Evolutionary conservation across 2,329 filamentous ascomycete genomes (phyloP).

Genomic region (Xylogone sp.): DNA sequence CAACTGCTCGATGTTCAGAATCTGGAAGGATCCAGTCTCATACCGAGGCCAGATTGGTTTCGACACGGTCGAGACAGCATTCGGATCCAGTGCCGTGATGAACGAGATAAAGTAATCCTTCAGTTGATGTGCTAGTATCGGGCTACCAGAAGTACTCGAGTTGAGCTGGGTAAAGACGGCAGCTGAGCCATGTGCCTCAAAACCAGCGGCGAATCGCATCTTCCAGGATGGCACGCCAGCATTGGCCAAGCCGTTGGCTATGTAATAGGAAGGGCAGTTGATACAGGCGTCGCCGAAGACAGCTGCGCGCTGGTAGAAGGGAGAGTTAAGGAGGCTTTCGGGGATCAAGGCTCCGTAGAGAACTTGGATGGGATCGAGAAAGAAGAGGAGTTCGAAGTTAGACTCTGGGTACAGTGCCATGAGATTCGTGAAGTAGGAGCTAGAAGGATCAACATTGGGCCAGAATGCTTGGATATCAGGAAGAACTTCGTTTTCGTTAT

Average conservation of each 20-base stretch:
- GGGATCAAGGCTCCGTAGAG: not conserved
- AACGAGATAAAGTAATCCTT: not conserved
- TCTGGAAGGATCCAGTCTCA: not conserved
- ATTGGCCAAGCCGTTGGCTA: not conserved
- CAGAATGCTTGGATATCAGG: not conserved
- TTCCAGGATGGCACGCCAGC: not conserved
- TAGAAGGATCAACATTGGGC: not conserved
- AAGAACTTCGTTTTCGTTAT: not conserved
- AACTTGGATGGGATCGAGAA: not conserved
- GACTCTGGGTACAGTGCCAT: not conserved
- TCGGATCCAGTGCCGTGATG: not conserved
- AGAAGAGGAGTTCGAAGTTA: not conserved
- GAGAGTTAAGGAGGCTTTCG: not conserved
- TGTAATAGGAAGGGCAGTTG: not conserved
- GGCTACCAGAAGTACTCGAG: not conserved
- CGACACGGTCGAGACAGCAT: not conserved
- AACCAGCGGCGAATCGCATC: not conserved
- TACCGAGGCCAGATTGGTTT: not conserved
- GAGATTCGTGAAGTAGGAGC: not conserved
- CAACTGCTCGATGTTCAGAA: not conserved
- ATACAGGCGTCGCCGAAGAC: not conserved
- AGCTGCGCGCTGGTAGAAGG: not conserved
- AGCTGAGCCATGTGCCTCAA: not conserved
- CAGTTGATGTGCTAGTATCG: not conserved
- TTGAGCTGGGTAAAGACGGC: not conserved